Base-by-base conservation (phyloP, 805 yeast species). In the Candida nonsorbophila region DNA sequence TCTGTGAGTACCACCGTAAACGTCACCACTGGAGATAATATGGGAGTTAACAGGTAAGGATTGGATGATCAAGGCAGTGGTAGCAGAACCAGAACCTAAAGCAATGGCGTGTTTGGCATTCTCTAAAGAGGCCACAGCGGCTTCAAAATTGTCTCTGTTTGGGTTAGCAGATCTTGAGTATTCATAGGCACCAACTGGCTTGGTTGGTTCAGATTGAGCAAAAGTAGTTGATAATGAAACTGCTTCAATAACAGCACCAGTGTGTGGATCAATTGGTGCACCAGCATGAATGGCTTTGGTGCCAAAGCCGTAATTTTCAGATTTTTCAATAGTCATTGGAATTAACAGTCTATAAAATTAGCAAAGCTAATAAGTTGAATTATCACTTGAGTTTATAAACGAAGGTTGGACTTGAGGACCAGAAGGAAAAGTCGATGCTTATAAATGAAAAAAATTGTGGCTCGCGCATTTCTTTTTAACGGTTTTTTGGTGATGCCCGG, bases 1-100 rank as follows among this genome's bases (percentile, higher is more conserved):
- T 58, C 95, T 71, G 66, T 84, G 92, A 34, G 94, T 84, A 46
- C 95, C 95, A 38, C 95, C 95, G 58, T 84, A 84, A 26, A 84
- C 94, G 48, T 84, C 95, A 45, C 84, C 87, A 47, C 84, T 77
- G 26, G 86, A 77, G 28, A 84, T 67, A 23, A 82, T 81, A 50
- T 85, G 92, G 23, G 84, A 67, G 27, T 79, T 81, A 39, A 74
- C 71, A 24, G 83, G 78, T 46, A 85, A 63, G 18, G 82, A 70
- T 58, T 84, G 94, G 47, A 84, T 62, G 24, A 84, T 67, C 43
- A 79, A 70, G 15, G 92, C 84, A 24, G 94, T 84, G 37, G 85
- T 70, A 28, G 94, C 94, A 28, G 87, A 79, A 29, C 95, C 95
- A n/a, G 94, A 82, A 20, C 83, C 61, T 53, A 83, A 79, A 11